phyloP scores from a whole-genome alignment of 2,329 filamentous ascomycete species.

The Leptographium flavum region DNA sequence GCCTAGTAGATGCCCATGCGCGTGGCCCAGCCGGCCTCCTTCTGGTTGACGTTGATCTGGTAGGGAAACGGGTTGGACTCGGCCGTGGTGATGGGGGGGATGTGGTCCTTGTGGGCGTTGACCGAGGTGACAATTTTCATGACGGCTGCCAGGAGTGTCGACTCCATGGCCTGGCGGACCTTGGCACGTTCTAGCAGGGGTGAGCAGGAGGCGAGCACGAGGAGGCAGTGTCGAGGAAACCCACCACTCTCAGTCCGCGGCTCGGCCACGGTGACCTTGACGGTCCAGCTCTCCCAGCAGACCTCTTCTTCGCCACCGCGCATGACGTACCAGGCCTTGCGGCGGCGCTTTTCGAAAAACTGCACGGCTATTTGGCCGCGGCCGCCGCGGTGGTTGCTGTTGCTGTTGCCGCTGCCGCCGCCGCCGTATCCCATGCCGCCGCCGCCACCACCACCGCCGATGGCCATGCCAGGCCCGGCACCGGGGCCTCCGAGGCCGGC shows the following conservation, averaged over 20 bases:
- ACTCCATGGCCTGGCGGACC: slow-evolving; percentile 80
- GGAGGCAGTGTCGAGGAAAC: slow-evolving; percentile 20
- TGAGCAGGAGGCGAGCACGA: slow-evolving; percentile 2
- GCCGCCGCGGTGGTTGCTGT: slow-evolving; percentile 42
- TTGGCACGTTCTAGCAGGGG: slow-evolving; percentile 58
- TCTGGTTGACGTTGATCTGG: slow-evolving; percentile 78
- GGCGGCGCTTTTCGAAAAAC: slow-evolving; percentile 86
- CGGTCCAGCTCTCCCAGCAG: slow-evolving; percentile 92
- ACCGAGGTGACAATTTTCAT: slow-evolving; percentile 83
- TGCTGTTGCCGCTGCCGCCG: slow-evolving; percentile 20
- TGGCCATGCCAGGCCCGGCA: too few relatives aligned
- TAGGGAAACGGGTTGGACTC: slow-evolving; percentile 92
- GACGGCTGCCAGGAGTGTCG: slow-evolving; percentile 71
- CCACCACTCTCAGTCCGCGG: slow-evolving; percentile 77
- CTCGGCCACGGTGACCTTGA: slow-evolving; percentile 86
- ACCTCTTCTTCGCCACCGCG: slow-evolving; percentile 69
- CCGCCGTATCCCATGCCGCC: slow-evolving; percentile 11
- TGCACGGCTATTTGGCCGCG: slow-evolving; percentile 72
- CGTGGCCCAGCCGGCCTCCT: slow-evolving; percentile 58
- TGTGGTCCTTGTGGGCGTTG: slow-evolving; percentile 85
- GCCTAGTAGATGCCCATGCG: slow-evolving; percentile 60
- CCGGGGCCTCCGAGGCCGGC: slow-evolving; percentile 20
- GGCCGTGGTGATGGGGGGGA: slow-evolving; percentile 87
- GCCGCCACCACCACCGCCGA: slow-evolving; percentile 42
- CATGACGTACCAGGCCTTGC: slow-evolving; percentile 62